Percentiles rank a stretch among this genome's conserved stretches.
Evolutionary conservation across 164 flowering plant species (phyloP).

Genomic region (Cinnamomum chago): DNA sequence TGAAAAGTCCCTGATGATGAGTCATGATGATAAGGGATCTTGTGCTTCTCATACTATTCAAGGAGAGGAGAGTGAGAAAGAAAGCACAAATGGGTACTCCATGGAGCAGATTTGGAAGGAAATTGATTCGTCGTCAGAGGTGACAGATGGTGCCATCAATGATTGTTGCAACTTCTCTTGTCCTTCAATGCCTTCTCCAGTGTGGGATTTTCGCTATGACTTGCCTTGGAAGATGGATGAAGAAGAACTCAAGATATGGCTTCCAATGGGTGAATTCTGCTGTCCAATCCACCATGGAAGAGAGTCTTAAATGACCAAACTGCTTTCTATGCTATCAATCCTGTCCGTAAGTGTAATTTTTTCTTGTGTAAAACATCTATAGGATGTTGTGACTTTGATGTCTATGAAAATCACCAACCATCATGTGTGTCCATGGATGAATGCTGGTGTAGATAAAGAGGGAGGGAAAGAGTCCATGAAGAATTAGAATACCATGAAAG

Average conservation of each 20-base stretch:
- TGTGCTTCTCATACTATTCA: neutral
- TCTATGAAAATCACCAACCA: neutral
- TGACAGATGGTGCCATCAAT: constrained; percentile 16
- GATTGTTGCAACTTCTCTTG: constrained; percentile 25
- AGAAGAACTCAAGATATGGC: constrained; percentile 45
- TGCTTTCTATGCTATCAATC: constrained; percentile 10
- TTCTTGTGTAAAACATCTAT: constrained; percentile 6
- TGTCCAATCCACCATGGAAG: constrained; percentile 25
- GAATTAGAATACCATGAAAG: neutral
- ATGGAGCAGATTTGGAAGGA: constrained; percentile 98
- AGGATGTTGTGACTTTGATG: constrained; percentile 14
- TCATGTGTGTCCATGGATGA: constrained; percentile 3
- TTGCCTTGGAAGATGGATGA: constrained; percentile 56
- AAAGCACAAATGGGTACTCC: constrained; percentile 33
- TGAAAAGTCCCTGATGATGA: neutral
- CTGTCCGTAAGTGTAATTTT: constrained; percentile 19
- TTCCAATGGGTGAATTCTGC: constrained; percentile 30
- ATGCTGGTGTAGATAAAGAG: neutral
- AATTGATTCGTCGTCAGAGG: constrained; percentile 38
- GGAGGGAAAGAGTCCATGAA: neutral
- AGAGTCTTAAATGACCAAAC: constrained; percentile 19
- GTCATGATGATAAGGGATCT: neutral
- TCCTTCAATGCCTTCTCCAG: constrained; percentile 49
- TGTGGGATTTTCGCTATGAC: constrained; percentile 58
- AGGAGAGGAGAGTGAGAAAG: constrained; percentile 23